Evolutionary conservation across 805 yeast species (phyloP), one percentile per base, ranked within the genome.

Genomic region (Nakazawaea holstii): DNA sequence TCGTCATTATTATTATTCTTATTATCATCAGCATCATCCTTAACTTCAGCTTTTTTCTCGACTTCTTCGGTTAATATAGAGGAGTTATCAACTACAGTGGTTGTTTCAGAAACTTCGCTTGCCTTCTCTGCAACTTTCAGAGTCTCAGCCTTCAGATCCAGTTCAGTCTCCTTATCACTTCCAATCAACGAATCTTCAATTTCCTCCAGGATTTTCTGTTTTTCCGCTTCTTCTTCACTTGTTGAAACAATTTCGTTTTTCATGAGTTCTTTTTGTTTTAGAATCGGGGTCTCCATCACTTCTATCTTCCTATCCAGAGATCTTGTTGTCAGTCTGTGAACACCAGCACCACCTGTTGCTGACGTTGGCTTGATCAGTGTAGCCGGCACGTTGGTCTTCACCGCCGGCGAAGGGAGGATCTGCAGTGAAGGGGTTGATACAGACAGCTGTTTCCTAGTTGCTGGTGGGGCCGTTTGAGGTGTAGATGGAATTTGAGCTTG

Each of bases 271-370:
- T 38, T 39, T 41, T 46, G 50, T 36, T 41, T 46, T 37, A 31
- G 46, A 27, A 50, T 39, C 27, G 46, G 45, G n/a, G 43, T 48
- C 14, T 46, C 52, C 36, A 31, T 11, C 38, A 49, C 31, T 45
- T 49, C 43, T 44, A 46, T 2, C 41, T 43, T 39, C 39, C 42
- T 38, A 38, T 49, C 35, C 46, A 35, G 43, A 11, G 39, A 33
- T 20, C 39, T 20, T 28, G 45, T 51, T 42, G 39, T 49, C 37
- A 24, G 48, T 49, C 20, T 53, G 52, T 28, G 53, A 55, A 20
- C 43, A 8, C 30, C 45, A 5, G 14, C 10, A 7, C 14, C 46
- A 4, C 26, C 26, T 6, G 26, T 31, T 28, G 29, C 24, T 6
- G 33, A 9, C 3, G 50, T 51, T 11, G 51, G 53, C 35, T 48